Conservation (phyloP, 163 green algal species). For the Scenedesmus sp. region DNA sequence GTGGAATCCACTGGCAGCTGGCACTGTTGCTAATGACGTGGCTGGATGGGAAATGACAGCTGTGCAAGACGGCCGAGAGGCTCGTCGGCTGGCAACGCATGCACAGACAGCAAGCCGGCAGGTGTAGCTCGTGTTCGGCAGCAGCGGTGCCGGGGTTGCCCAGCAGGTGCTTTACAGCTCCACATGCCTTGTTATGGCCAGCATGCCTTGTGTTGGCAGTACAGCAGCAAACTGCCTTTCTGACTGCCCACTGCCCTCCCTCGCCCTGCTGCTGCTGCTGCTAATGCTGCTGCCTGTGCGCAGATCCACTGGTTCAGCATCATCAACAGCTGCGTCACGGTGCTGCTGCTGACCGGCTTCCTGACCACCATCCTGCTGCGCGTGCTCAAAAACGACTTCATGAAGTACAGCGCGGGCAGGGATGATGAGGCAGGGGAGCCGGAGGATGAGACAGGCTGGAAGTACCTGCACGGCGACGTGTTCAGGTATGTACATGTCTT, state of each 20-base stretch:
- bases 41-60: not conserved
- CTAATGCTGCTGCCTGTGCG: not conserved
- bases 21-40: not conserved
- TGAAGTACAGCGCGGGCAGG: conserved; percentile 82
- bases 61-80: no score
- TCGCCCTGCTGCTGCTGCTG: not conserved
- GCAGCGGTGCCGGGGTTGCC: not conserved
- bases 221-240: no score
- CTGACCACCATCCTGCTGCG: conserved; percentile 99
- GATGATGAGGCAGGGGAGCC: conserved; percentile 78
- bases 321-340: conserved; percentile 98
- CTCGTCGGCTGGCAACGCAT: not conserved
- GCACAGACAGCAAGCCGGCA: not conserved
- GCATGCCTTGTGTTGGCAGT: not conserved
- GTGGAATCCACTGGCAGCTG: no score
- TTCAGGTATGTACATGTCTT: conserved; percentile 58
- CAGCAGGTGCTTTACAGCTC: not conserved
- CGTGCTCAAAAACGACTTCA: conserved; percentile 96
- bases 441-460: conserved; percentile 74
- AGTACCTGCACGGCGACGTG: conserved; percentile 88
- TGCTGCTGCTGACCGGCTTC: conserved; percentile 98
- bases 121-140: not conserved
- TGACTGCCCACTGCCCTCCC: not conserved
- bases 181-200: not conserved
- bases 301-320: conserved; percentile 99